Base-by-base conservation (phyloP, 352 stramenopile species). In the Phytophthora sansomeana region DNA sequence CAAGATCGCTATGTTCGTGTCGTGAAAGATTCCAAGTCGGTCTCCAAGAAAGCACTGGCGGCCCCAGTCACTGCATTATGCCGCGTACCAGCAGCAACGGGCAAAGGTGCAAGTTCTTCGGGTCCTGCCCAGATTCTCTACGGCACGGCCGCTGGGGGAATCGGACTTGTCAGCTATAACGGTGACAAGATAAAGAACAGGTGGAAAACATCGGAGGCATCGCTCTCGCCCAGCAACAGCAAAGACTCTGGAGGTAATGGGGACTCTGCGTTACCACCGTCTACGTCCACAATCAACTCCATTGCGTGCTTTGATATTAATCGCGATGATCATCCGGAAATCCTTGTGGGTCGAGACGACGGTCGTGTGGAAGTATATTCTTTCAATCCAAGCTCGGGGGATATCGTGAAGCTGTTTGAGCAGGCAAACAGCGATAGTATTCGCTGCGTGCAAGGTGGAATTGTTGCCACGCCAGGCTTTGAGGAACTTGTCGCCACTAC, bases 231-330 rank as follows among this genome's bases (percentile, higher is more conserved):
- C 21, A 63, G 39, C 19, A 49, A 63, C 57, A 61, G 44, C 41
- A 67, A 62, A 13, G 33, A 54, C 16, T 44, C 32, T 14, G 39
- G 39, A 2, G n/a, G 1, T 1, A 55, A 58, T 59, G 30, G 52
- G 24, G 29, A 75, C 65, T 5, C 16, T 10, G 36, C 28, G 5
- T 58, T 72, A 42, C 58, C 62, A 48, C 46, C 43, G 24, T 81
- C 73, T 6, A 74, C 75, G 1, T 57, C 67, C 29, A 72, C 71
- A 7, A 86, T 96, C 66, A 95, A 93, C 39, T 92, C 85, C 36
- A 91, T 96, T 28, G 58, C 68, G 17, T 87, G 82, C 36, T 92
- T 83, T 36, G 89, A 96, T 38, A 79, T 95, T 26, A 93, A 92
- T 74, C 89, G 83, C 26, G 89, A 95, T 61, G 87, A 90, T 63